These are phyloP conservation scores for Mucor racemosus DNA, from an alignment of 371 early-diverging fungal species.

Conservation along the genomic window DNA sequence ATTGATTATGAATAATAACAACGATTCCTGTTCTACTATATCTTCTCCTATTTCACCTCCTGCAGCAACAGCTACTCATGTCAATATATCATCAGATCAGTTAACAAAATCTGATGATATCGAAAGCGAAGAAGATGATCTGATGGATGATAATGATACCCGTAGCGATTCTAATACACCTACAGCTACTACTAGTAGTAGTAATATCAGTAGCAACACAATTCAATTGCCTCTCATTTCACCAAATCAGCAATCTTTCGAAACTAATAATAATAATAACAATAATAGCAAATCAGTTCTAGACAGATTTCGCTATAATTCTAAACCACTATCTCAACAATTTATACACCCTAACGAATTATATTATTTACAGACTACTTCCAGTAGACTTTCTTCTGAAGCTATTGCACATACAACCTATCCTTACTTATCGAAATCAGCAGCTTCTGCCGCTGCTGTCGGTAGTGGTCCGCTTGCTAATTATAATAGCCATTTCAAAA, in stretches of 20 bases:
- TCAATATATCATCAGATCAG: neutral
- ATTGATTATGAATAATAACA: neutral
- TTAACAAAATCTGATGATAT: neutral
- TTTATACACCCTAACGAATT: conserved; percentile 29
- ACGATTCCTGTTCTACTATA: neutral
- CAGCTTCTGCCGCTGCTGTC: neutral
- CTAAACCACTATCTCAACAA: conserved; percentile 3
- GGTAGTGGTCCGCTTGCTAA: conserved; percentile 17
- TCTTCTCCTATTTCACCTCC: conserved; percentile 4
- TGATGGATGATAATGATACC: neutral
- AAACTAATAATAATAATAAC: neutral
- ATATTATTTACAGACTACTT: conserved; percentile 26
- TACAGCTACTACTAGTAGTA: neutral
- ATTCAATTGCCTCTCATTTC: neutral
- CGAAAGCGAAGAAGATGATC: too few relatives aligned
- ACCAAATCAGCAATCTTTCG: neutral
- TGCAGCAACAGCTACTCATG: neutral
- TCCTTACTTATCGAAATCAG: conserved; percentile 18
- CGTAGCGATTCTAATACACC: neutral
- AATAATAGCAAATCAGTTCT: neutral
- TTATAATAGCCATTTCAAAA: conserved; percentile 13
- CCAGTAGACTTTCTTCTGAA: conserved; percentile 28
- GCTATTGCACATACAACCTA: conserved; percentile 25
- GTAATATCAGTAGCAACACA: neutral
- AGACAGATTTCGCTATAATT: conserved; percentile 6